Base-by-base conservation (phyloP, 768 basidiomycete genomes). In the Suillus spraguei region DNA sequence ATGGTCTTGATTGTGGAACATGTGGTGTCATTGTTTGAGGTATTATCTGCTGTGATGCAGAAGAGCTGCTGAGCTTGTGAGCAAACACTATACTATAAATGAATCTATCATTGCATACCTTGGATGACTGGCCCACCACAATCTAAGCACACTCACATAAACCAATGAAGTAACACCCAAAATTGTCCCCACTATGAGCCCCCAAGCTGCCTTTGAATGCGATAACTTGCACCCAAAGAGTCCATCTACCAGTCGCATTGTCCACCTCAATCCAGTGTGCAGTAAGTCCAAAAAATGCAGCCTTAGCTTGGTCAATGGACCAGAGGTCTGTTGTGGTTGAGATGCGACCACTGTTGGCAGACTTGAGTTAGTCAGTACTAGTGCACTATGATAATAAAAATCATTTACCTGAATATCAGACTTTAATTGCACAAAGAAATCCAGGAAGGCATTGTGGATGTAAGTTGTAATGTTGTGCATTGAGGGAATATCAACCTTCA, bases 111-210 rank as follows among this genome's bases (percentile, higher is more conserved):
- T n/a, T n/a, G 65, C 69, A 24, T 42, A 75, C 76, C 70, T 76
- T 76, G 6, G 59, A 68, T 16, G 28, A 14, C 5, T 60, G 53
- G 5, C 64, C 50, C 1, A 36, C 33, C 1, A 65, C 68, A 36
- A 77, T 74, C 3, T 75, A 73, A 3, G 66, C 66, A 20, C 67
- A 65, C n/a, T 76, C 67, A 41, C 65, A 67, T 5, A 76, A 41
- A 0, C 65, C 62, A 1, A 73, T 20, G 41, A 76, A 69, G 44
- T 74, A 76, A 0, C 61, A 47, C 1, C 69, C 74, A 0, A 78
- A 62, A 36, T 77, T 77, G 2, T 67, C 22, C 6, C 76, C 72
- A 50, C 28, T 60, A 47, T 78, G 75, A 3, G 41, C 62, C 11
- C 0, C 76, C 70, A 28, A 64, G 0, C 77, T 61, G 1, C 22